Percentiles rank a stretch among this genome's conserved stretches.
These are phyloP conservation scores for Trichoderma oligosporum DNA, from an alignment of 2,329 filamentous ascomycete species.

Conservation along the genomic window DNA sequence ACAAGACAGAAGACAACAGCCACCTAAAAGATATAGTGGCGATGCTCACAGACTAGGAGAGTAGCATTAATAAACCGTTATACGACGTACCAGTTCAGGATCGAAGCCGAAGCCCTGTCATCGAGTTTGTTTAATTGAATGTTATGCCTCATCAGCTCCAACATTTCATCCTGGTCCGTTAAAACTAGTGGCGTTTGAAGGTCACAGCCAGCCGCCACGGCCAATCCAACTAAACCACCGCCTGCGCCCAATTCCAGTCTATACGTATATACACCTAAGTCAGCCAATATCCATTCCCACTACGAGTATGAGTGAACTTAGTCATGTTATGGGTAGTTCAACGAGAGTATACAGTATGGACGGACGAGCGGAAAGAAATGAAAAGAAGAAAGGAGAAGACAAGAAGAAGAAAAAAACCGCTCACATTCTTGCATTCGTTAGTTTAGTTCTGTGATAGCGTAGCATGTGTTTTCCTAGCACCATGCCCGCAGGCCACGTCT, in stretches of 20 bases:
- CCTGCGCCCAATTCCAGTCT: constrained; percentile 91
- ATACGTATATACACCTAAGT: not conserved
- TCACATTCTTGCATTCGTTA: constrained; percentile 69
- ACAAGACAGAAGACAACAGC: not conserved
- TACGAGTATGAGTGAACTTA: not conserved
- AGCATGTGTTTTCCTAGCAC: constrained; percentile 83
- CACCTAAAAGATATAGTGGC: too few relatives aligned
- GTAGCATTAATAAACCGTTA: too few relatives aligned
- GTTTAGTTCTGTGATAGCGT: constrained; percentile 60
- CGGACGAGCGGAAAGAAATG: not conserved
- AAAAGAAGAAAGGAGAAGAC: not conserved
- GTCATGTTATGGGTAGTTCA: not conserved
- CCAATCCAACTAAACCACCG: constrained; percentile 76
- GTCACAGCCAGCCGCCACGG: constrained; percentile 54
- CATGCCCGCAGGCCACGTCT: constrained; percentile 93
- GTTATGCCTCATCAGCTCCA: constrained; percentile 80
- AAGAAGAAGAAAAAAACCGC: constrained; percentile 32
- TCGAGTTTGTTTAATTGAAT: constrained; percentile 73
- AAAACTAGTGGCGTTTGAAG: constrained; percentile 61
- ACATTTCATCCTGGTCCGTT: constrained; percentile 86
- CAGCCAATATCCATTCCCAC: constrained; percentile 6
- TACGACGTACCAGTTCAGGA: constrained; percentile 73
- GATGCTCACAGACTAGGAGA: too few relatives aligned
- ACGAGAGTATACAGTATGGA: too few relatives aligned
- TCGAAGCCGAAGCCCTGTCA: constrained; percentile 57